Base-by-base conservation (phyloP, 2,329 filamentous ascomycete species). In the Sporothrix variecibatus region DNA sequence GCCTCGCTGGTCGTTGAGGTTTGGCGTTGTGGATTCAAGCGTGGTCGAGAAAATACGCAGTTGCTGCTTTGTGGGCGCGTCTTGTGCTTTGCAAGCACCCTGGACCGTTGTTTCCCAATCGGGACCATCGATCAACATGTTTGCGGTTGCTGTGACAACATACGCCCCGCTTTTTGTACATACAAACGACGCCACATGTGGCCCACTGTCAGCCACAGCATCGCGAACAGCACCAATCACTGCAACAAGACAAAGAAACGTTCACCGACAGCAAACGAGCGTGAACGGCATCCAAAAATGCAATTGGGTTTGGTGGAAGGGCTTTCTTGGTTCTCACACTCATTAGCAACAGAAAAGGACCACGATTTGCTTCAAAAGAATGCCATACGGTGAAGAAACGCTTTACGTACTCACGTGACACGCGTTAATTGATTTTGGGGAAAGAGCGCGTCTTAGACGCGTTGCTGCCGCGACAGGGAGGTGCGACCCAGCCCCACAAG, bases 91-190 rank as follows among this genome's bases (percentile, higher is more conserved):
- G 51, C 26, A 1, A 5, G 53, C 53, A 56, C 43, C 64, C 71
- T 23, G 60, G 72, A 67, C 34, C 46, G 75, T 67, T 72, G 74
- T 73, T 75, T 75, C 76, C 76, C 40, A 67, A 74, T 77, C 51
- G 65, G 74, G 75, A 58, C 51, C 3, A 20, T 23, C 51, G 60
- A 67, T 74, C 75, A 76, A 77, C 72, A 76, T 72, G 72, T 49
- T 65, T 56, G 38, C 11, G 12, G 76, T 77, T 77, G 74, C 75
- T 28, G 65, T 75, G 74, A 76, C 75, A 77, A 77, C 74, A 31
- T 1, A 9, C 9, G 15, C 1, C 6, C 67, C 51, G 49, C 71
- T 65, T 72, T 43, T 43, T 60, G 1, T 6, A 23, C 17, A 31
- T 17, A 49, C 56, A 51, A 12, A 31, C 64, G 15, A 65, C 49